A percentile compares a stretch with the other conserved stretches of the same genome.
Evolutionary conservation across 2,329 filamentous ascomycete genomes (phyloP).

Genomic region (Fusarium pseudocircinatum): DNA sequence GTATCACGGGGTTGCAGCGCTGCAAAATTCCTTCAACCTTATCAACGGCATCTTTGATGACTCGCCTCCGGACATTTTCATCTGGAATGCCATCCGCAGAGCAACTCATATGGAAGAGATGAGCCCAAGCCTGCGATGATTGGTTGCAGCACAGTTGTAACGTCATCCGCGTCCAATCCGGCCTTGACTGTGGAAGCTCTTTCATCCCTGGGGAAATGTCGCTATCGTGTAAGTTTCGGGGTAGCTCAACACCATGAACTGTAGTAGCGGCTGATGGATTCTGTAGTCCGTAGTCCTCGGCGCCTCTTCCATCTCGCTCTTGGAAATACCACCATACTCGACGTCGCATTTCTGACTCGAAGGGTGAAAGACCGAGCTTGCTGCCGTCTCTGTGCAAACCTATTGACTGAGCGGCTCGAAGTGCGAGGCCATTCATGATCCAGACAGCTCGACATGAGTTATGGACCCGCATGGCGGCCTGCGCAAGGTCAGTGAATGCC

Average conservation of each 20-base stretch:
- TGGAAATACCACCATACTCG: conserved; percentile 65
- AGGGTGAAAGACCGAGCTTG: conserved; percentile 58
- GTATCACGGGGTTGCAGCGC: conserved; percentile 63
- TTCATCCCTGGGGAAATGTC: conserved; percentile 61
- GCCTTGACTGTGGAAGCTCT: conserved; percentile 56
- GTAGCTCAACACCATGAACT: conserved; percentile 57
- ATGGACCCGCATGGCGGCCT: conserved; percentile 46
- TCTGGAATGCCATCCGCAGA: conserved; percentile 5
- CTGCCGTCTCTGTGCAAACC: conserved; percentile 64
- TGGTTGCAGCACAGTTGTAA: conserved; percentile 64
- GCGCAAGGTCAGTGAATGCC: neutral
- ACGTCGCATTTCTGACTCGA: conserved; percentile 65
- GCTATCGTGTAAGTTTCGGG: conserved; percentile 65
- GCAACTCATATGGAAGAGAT: conserved; percentile 35
- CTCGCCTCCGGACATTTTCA: conserved; percentile 51
- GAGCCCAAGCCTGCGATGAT: conserved; percentile 48
- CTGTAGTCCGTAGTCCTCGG: conserved; percentile 64
- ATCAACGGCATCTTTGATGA: conserved; percentile 43
- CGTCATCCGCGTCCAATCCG: conserved; percentile 67
- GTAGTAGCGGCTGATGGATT: conserved; percentile 5
- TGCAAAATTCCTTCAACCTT: conserved; percentile 8
- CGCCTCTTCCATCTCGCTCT: conserved; percentile 59
- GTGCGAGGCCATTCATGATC: conserved; percentile 55
- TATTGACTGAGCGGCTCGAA: conserved; percentile 59
- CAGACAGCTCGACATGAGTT: conserved; percentile 50